These are phyloP conservation scores for Desmodesmus armatus DNA, from an alignment of 139 green algal genomes.

Conservation along the genomic window DNA sequence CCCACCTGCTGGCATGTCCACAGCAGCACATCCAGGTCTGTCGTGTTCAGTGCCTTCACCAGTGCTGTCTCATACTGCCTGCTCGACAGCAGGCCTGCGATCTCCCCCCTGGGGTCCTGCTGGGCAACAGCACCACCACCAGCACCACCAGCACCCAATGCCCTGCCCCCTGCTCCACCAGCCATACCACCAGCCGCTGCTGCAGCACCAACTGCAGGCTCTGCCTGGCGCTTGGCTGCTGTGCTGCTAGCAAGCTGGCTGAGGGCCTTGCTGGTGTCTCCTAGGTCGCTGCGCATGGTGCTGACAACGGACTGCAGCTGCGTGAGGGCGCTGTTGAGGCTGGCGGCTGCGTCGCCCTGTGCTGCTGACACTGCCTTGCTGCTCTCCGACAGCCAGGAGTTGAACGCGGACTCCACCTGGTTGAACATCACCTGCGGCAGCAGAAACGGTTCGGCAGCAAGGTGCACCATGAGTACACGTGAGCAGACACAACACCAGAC, in stretches of 20 bases:
- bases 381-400: conserved; percentile 74
- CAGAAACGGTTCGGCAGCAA: neutral
- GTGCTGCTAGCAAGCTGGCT: conserved; percentile 20
- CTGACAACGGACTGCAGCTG: conserved; percentile 41
- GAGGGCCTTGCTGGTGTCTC: conserved; percentile 1
- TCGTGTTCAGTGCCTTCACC: conserved; percentile 57
- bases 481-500: no score
- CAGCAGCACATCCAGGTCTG: conserved; percentile 72
- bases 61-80: conserved; percentile 72
- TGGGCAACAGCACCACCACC: neutral
- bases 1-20: conserved; percentile 83
- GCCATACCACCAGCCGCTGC: neutral
- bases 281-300: conserved; percentile 23
- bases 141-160: conserved; percentile 6
- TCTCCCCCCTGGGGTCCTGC: conserved; percentile 1
- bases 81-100: neutral
- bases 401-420: conserved; percentile 79
- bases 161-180: neutral
- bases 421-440: conserved; percentile 52
- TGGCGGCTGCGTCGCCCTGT: neutral
- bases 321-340: conserved; percentile 21
- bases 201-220: conserved; percentile 2
- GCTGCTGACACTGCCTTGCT: conserved; percentile 44
- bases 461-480: no score
- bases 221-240: neutral